Conservation (phyloP, 176 grass and related monocot species). For the Thinopyrum elongatum region DNA sequence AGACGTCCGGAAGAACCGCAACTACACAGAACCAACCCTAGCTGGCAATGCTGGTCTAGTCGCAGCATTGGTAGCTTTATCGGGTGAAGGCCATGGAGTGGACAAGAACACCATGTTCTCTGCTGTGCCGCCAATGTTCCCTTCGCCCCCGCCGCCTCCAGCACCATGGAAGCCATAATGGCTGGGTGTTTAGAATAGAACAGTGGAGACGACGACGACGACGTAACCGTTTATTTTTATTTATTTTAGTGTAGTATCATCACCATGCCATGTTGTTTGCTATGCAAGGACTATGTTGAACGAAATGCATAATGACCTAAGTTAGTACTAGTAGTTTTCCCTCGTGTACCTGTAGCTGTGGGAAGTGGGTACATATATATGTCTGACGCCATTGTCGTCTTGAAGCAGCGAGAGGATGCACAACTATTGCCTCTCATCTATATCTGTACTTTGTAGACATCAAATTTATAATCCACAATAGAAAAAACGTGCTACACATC, state of each 20-base stretch:
- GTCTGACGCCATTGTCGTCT: neutral
- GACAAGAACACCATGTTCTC: conserved; percentile 96
- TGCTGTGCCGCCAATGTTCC: conserved; percentile 91
- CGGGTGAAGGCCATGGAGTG: conserved; percentile 59
- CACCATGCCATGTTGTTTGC: neutral
- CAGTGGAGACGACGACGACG: conserved; percentile 21
- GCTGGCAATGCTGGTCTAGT: conserved; percentile 91
- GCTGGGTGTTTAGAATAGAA: neutral
- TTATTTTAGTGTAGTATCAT: conserved; percentile 11
- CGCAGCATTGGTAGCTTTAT: conserved; percentile 72
- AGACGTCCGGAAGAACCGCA: conserved; percentile 71
- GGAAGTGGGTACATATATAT: neutral
- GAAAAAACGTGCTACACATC: too few relatives aligned
- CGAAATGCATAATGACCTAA: neutral
- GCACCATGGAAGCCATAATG: conserved; percentile 87
- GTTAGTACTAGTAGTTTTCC: neutral
- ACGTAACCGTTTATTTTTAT: neutral
- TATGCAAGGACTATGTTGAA: conserved; percentile 6
- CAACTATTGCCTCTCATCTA: neutral
- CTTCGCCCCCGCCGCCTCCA: conserved; percentile 70
- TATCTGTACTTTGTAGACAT: neutral
- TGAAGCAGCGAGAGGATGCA: too few relatives aligned
- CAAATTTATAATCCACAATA: too few relatives aligned
- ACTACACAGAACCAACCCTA: conserved; percentile 87
- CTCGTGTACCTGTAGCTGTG: neutral